These are phyloP conservation scores for Nannizzia gypsea DNA, from an alignment of 2,329 filamentous ascomycete genomes.

Conservation along the genomic window DNA sequence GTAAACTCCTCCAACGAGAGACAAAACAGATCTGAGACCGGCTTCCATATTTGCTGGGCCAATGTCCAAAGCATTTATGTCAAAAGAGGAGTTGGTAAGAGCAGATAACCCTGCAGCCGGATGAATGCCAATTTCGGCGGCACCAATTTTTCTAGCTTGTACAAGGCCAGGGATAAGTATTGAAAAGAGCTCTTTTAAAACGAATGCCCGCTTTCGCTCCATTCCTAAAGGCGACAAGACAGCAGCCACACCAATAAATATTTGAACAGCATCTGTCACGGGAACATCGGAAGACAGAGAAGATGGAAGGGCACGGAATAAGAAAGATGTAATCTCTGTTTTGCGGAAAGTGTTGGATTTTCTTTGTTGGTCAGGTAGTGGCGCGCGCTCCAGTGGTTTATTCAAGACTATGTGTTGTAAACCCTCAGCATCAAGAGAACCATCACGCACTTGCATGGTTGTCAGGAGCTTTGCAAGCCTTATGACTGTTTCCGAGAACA, in stretches of 20 bases:
- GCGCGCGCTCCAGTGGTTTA: constrained; percentile 29
- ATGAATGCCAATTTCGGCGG: constrained; percentile 92
- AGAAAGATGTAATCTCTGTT: constrained; percentile 51
- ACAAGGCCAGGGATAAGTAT: constrained; percentile 74
- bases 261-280: constrained; percentile 61
- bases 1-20: constrained; percentile 29
- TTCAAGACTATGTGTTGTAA: constrained; percentile 49
- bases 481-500: constrained; percentile 46
- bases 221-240: constrained; percentile 69
- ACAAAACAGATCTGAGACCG: constrained; percentile 29
- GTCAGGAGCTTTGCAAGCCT: constrained; percentile 43
- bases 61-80: constrained; percentile 33
- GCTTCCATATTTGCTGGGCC: constrained; percentile 32
- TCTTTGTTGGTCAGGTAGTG: constrained; percentile 26
- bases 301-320: constrained; percentile 61
- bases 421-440: constrained; percentile 40
- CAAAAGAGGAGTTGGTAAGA: constrained; percentile 44
- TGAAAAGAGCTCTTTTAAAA: constrained; percentile 73
- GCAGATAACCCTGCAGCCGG: constrained; percentile 77
- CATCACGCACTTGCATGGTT: constrained; percentile 39
- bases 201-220: constrained; percentile 80
- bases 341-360: constrained; percentile 40
- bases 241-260: constrained; percentile 76
- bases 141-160: constrained; percentile 81
- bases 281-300: constrained; percentile 50